Base-by-base conservation (phyloP, 768 basidiomycete species). In the Lentinula sp. region DNA sequence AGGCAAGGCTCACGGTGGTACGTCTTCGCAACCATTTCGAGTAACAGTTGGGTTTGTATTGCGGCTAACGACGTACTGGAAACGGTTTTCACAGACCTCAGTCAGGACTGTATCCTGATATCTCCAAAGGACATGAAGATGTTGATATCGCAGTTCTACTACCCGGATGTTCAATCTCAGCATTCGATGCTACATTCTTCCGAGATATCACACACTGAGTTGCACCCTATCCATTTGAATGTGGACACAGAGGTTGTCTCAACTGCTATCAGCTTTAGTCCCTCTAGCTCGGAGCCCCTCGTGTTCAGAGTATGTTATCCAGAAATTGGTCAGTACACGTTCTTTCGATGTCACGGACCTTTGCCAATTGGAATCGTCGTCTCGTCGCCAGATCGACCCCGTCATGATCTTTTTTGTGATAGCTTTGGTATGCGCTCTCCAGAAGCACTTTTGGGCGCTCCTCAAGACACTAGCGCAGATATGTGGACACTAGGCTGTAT, bases 401-500 rank as follows among this genome's bases (percentile, higher is more conserved):
- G 53, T 7, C 53, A 55, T 55, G 21, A 55, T 40, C 53, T 18
- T n/a, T 55, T 55, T 21, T 55, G 53, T 39, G 53, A 63, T 16
- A 34, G 57, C 6, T 50, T 57, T 31, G 62, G 61, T 5, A 49
- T 68, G 35, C 66, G 59, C 16, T 28, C 65, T 46, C 69, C 69
- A 6, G 69, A 70, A 59, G 48, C 59, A 10, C 59, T 70, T n/a
- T 59, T 70, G 9, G 63, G 56, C 23, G 68, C 64, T 5, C 65
- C 64, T 4, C 51, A 60, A 45, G 59, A 49, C 18, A 45, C 54
- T 7, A 62, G 61, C 37, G 37, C 61, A 13, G 68, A 70, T 52
- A 57, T 70, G n/a, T 70, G 69, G 69, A 61, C 62, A 18, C 62
- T 70, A 32, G 69, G 66, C 18, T 70, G 69, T 59, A 50, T 70